These are phyloP conservation scores for Hyphopichia burtonii DNA, from an alignment of 1,139 yeast species.

Conservation along the genomic window DNA sequence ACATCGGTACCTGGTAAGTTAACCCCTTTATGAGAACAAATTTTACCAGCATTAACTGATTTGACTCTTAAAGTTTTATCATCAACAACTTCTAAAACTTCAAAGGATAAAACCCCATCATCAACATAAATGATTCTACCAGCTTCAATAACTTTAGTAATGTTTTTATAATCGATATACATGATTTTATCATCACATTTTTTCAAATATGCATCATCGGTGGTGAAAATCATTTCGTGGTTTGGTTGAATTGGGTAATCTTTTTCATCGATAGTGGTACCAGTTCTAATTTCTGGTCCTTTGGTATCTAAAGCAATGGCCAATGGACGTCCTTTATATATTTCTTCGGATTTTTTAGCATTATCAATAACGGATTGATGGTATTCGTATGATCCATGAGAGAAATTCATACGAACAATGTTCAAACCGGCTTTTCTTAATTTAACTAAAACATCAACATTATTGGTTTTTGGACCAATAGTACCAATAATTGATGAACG, in stretches of 20 bases:
- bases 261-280: slow-evolving; percentile 75
- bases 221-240: slow-evolving; percentile 91
- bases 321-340: slow-evolving; percentile 92
- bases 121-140: slow-evolving; percentile 94
- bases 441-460: slow-evolving; percentile 77
- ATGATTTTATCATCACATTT: slow-evolving; percentile 74
- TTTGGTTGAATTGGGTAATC: slow-evolving; percentile 83
- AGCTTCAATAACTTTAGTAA: slow-evolving; percentile 83
- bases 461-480: slow-evolving; percentile 96
- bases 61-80: slow-evolving; percentile 77
- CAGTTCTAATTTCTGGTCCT: slow-evolving; percentile 99
- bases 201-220: slow-evolving; percentile 76
- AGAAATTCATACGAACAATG: slow-evolving; percentile 98
- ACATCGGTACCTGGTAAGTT: slow-evolving; percentile 99
- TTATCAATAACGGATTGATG: slow-evolving; percentile 96
- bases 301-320: slow-evolving; percentile 98
- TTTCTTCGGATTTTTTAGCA: slow-evolving; percentile 88
- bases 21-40: slow-evolving; percentile 98
- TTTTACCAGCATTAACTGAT: slow-evolving; percentile 91
- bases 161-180: slow-evolving; percentile 93
- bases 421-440: slow-evolving; percentile 96
- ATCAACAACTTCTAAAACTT: slow-evolving; percentile 81
- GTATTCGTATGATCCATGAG: slow-evolving; percentile 96
- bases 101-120: slow-evolving; percentile 96
- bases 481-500: slow-evolving; percentile 98